Conservation (phyloP, 2,329 filamentous ascomycete genomes). For the Pseudogymnoascus sp. region DNA sequence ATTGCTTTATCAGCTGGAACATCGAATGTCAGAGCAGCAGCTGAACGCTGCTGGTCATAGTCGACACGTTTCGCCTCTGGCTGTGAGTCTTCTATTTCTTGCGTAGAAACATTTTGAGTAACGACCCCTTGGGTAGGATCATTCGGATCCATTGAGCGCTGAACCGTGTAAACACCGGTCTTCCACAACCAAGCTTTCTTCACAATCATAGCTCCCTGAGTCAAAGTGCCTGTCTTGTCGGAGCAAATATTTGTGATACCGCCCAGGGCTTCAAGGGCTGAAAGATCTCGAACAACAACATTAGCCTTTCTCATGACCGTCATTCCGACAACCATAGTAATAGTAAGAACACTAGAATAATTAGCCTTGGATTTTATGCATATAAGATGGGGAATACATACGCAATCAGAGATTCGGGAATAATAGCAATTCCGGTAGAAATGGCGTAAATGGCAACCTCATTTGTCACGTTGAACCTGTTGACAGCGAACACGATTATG, state of each 20-base stretch:
- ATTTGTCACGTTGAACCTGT: constrained; percentile 43
- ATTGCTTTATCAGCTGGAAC: constrained; percentile 43
- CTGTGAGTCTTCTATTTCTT: constrained; percentile 17
- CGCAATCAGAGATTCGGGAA: constrained; percentile 49
- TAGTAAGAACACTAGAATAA: constrained; percentile 45
- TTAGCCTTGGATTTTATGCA: constrained; percentile 15
- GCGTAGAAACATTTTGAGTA: constrained; percentile 26
- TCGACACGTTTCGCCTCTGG: constrained; percentile 43
- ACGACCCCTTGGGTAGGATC: constrained; percentile 46
- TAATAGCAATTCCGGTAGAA: constrained; percentile 44
- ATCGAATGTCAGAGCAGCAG: constrained; percentile 54
- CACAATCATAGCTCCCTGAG: constrained; percentile 50
- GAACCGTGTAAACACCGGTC: constrained; percentile 43
- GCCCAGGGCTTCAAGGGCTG: constrained; percentile 58
- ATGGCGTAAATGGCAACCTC: constrained; percentile 50
- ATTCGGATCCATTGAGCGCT: constrained; percentile 44
- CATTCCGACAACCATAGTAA: constrained; percentile 44
- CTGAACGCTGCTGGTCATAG: constrained; percentile 52
- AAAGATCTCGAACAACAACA: constrained; percentile 40
- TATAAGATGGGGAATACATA: constrained; percentile 15
- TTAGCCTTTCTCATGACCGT: constrained; percentile 39
- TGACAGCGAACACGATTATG: constrained; percentile 33
- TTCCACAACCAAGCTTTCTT: constrained; percentile 49
- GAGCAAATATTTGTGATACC: constrained; percentile 68
- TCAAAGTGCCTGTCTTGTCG: constrained; percentile 70